These are phyloP conservation scores for Leishmania tropica DNA, from an alignment of 208 protist genomes.

Conservation along the genomic window DNA sequence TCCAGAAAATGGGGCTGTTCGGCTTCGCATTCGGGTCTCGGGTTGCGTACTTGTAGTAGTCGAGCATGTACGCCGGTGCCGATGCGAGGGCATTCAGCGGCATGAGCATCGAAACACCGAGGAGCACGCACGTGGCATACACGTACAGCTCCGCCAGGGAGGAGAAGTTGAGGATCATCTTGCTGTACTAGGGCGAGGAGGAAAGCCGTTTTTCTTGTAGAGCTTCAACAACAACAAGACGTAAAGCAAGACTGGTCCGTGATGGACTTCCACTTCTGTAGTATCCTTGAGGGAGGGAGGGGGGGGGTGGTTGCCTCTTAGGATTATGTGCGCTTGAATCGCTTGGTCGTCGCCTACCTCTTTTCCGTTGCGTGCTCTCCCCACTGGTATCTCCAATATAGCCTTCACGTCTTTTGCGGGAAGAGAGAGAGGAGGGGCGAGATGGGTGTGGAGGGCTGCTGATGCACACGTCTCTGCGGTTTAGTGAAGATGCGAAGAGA, in stretches of 20 bases:
- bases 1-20: constrained; percentile 59
- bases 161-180: constrained; percentile 41
- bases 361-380: too few relatives aligned
- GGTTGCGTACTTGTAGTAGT: constrained; percentile 86
- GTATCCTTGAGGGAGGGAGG: neutral
- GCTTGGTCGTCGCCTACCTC: too few relatives aligned
- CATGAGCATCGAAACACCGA: constrained; percentile 89
- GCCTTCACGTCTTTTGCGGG: too few relatives aligned
- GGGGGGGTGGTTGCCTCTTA: too few relatives aligned
- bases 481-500: neutral
- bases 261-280: neutral
- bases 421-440: neutral
- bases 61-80: constrained; percentile 77
- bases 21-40: constrained; percentile 45
- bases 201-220: neutral
- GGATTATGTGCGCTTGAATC: neutral
- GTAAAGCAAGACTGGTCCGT: too few relatives aligned
- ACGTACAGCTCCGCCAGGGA: constrained; percentile 58
- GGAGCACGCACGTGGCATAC: constrained; percentile 78
- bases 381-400: too few relatives aligned
- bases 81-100: constrained; percentile 88
- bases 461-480: neutral
- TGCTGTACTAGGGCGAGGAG: neutral
- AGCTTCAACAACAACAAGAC: neutral
- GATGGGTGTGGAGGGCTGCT: neutral